Percentiles rank a stretch among this genome's conserved stretches.
Conservation (phyloP, 495 filamentous ascomycete species). For the Tuber melanosporum region DNA sequence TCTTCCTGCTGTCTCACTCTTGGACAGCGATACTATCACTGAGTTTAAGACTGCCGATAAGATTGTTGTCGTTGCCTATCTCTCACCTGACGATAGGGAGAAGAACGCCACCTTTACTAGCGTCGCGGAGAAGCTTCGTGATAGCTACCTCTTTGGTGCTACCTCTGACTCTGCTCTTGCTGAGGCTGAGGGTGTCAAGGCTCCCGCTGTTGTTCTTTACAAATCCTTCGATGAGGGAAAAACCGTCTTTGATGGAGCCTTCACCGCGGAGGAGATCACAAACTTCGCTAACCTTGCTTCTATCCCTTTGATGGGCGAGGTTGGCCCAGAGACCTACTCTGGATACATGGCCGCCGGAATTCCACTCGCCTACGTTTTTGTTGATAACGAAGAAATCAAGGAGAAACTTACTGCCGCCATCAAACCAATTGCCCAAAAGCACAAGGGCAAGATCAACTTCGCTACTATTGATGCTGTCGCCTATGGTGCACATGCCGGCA, state of each 20-base stretch:
- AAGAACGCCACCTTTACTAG: constrained; percentile 71
- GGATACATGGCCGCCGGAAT: constrained; percentile 93
- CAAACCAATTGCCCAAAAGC: constrained; percentile 61
- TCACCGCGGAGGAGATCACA: constrained; percentile 68
- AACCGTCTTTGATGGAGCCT: constrained; percentile 68
- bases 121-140: constrained; percentile 76
- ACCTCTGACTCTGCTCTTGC: constrained; percentile 76
- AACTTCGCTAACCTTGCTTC: constrained; percentile 77
- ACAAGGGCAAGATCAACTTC: constrained; percentile 86
- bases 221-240: constrained; percentile 98
- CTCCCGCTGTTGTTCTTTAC: constrained; percentile 87
- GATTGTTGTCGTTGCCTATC: constrained; percentile 86
- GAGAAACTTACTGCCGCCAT: constrained; percentile 61
- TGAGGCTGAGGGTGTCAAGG: constrained; percentile 78
- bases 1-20: constrained; percentile 78
- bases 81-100: constrained; percentile 75
- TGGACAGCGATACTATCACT: constrained; percentile 72
- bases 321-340: constrained; percentile 95
- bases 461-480: constrained; percentile 94
- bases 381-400: constrained; percentile 86
- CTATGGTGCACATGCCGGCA: constrained; percentile 90
- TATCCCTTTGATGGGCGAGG: constrained; percentile 88
- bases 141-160: constrained; percentile 86
- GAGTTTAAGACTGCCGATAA: constrained; percentile 98
- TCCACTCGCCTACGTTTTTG: constrained; percentile 95